These are phyloP conservation scores for Cyamopsis tetragonoloba DNA, from an alignment of 306 rosid genomes.

Conservation along the genomic window DNA sequence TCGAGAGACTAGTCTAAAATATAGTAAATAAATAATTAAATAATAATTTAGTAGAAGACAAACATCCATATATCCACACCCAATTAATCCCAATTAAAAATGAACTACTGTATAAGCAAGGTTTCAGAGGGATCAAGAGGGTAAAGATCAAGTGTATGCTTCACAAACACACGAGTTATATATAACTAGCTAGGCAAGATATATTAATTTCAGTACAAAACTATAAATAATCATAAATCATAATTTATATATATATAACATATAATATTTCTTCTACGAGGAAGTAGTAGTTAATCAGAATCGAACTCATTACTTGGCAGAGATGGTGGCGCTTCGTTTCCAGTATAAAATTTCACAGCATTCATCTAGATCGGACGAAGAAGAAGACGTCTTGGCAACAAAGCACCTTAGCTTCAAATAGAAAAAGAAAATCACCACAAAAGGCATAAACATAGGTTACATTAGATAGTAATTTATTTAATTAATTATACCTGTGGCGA, in stretches of 20 bases:
- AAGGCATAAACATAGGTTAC: not conserved
- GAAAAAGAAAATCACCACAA: not conserved
- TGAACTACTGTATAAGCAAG: not conserved
- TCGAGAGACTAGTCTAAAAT: no score
- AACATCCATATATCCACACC: not conserved
- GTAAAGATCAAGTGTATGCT: not conserved
- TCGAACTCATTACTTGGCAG: not conserved
- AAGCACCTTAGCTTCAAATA: conserved; percentile 17
- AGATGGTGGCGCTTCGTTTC: not conserved
- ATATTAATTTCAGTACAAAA: conserved; percentile 6
- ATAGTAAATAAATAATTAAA: not conserved
- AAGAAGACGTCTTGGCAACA: not conserved
- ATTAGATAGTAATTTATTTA: not conserved
- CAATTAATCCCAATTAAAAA: not conserved
- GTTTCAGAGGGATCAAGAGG: not conserved
- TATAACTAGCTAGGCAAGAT: no score
- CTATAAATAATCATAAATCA: no score
- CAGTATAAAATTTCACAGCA: conserved; percentile 10
- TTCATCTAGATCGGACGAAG: not conserved
- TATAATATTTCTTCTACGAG: not conserved
- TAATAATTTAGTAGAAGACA: not conserved
- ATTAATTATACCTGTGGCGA: not conserved
- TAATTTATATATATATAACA: no score
- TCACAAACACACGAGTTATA: not conserved
- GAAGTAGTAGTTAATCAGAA: not conserved